Evolutionary conservation across 176 grass and related monocot genomes (phyloP), one percentile per base, ranked within the genome.

Genomic region (Oryza brachyantha): DNA sequence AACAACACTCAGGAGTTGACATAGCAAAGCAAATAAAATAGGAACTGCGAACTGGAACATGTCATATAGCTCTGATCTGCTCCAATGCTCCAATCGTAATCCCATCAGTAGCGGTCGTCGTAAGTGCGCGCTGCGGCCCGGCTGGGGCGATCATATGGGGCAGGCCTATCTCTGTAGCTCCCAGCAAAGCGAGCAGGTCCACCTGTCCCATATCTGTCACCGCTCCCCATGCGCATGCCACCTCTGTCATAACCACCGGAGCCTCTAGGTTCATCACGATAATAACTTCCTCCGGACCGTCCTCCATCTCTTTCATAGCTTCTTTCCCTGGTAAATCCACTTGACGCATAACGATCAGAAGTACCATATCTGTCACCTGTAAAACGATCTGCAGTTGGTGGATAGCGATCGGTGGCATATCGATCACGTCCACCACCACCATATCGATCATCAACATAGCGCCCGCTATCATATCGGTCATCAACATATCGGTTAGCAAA

Each of bases 401-500:
- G 80, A 84, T 95, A 91, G 22, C 86, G 89, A 66, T 86, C 90
- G 63, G 17, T 79, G 26, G 81, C 64, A 83, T 86, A 89, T 5
- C 86, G 83, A 73, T 92, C 93, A 70, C 84, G 92, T 36, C 85
- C 84, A 86, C 75, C 83, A 86, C 71, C 85, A 68, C 87, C 75
- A 78, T 91, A 88, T 48, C 74, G 81, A 68, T 90, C 84, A 34
- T 92, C 90, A 11, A 66, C 63, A 72, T 86, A 85, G 52, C 75
- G 87, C 5, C 87, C 87, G 46, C 87, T 85, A 83, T 90, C 93
- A 96, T 96, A 93, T 43, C 93, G 74, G 64, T 96, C 93, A 86
- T 92, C 90, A 69, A 87, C 70, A 72, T 89, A 94, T 66, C 86
- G 88, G 65, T 70, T 59, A 87, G 79, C 72, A 80, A 89, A 98